These are phyloP conservation scores for Prinsepia uniflora DNA, from an alignment of 306 rosid genomes.

Conservation along the genomic window DNA sequence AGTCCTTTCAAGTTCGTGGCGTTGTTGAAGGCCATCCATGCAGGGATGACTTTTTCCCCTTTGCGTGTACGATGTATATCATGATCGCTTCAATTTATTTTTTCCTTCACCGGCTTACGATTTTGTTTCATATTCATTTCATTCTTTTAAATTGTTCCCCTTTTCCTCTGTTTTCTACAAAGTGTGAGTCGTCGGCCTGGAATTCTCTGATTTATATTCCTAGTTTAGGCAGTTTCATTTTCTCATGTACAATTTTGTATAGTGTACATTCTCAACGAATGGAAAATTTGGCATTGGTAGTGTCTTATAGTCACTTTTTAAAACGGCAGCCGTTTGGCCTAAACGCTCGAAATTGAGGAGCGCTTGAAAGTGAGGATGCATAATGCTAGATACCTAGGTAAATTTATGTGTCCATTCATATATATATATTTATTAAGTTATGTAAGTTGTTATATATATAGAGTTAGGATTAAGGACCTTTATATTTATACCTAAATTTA, in stretches of 20 bases:
- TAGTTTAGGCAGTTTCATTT: conserved; percentile 1
- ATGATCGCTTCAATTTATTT: conserved; percentile 28
- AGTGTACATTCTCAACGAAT: conserved; percentile 23
- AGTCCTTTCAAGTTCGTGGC: conserved; percentile 61
- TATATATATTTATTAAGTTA: too few relatives aligned
- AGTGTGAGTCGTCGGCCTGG: conserved; percentile 34
- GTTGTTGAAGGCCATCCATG: conserved; percentile 72
- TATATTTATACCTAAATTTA: too few relatives aligned
- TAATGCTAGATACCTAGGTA: too few relatives aligned
- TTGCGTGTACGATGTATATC: conserved; percentile 52
- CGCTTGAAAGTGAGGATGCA: too few relatives aligned
- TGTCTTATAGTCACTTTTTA: too few relatives aligned
- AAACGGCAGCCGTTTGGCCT: too few relatives aligned
- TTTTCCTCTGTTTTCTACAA: conserved; percentile 15
- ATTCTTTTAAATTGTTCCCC: conserved; percentile 53
- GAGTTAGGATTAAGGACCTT: too few relatives aligned
- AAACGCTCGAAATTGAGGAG: too few relatives aligned
- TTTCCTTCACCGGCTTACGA: background rate
- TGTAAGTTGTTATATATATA: too few relatives aligned
- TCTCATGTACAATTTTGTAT: conserved; percentile 41
- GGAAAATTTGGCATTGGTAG: background rate
- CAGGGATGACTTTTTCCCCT: conserved; percentile 36
- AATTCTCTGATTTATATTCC: conserved; percentile 49
- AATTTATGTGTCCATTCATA: too few relatives aligned
- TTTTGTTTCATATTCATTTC: conserved; percentile 50